phyloP scores from a whole-genome alignment of 78 protist species.

The Tieghemostelium lacteum region DNA sequence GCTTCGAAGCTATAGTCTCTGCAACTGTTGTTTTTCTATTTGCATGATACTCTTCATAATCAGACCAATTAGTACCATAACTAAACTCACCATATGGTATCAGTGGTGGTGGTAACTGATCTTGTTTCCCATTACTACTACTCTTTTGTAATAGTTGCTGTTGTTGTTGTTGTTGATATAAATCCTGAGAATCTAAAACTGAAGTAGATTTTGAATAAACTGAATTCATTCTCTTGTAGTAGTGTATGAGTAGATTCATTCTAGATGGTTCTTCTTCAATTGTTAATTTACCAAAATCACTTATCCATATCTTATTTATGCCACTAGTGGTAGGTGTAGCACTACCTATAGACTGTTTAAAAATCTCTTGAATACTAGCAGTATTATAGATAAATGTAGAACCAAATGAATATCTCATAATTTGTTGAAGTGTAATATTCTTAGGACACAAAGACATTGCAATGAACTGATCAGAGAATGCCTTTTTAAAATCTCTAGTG shows the following conservation, averaged over 20 bases:
- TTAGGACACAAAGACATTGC: constrained; percentile 17
- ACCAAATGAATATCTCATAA: constrained; percentile 51
- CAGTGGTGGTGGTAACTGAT: constrained; percentile 7
- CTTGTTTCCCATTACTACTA: not conserved
- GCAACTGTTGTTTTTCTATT: not conserved
- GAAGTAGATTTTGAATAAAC: too few relatives aligned
- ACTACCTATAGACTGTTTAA: not conserved
- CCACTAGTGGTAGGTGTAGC: not conserved
- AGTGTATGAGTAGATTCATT: constrained; percentile 30
- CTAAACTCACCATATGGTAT: constrained; percentile 57
- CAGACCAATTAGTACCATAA: constrained; percentile 37
- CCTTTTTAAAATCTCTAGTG: constrained; percentile 61
- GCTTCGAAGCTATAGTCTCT: constrained; percentile 43
- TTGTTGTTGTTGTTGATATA: constrained; percentile 1
- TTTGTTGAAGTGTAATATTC: constrained; percentile 3
- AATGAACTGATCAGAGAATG: constrained; percentile 52
- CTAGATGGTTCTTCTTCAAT: constrained; percentile 75
- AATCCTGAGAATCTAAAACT: too few relatives aligned
- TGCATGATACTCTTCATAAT: constrained; percentile 54
- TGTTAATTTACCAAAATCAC: constrained; percentile 57
- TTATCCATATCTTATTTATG: constrained; percentile 57
- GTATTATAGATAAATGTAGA: constrained; percentile 21
- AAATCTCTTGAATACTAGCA: not conserved
- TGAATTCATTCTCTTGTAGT: not conserved
- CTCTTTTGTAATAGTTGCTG: not conserved